Conservation (phyloP, 371 early-diverging fungal genomes). For the Mucor piriformis region DNA sequence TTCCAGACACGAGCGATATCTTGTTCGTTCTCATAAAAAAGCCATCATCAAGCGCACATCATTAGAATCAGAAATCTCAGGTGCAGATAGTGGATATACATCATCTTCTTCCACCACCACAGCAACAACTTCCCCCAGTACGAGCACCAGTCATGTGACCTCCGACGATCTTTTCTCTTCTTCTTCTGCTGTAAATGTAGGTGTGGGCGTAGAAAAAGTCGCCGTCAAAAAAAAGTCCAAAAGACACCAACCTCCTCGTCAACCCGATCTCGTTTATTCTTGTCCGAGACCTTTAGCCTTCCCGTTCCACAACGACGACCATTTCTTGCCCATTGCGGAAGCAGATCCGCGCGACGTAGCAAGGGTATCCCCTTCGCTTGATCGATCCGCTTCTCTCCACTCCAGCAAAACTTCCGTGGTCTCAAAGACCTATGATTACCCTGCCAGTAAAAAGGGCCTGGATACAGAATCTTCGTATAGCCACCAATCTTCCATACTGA, state of each 20-base stretch:
- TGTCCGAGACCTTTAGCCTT: constrained; percentile 55
- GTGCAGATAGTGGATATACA: constrained; percentile 48
- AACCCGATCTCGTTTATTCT: constrained; percentile 51
- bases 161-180: neutral
- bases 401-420: constrained; percentile 24
- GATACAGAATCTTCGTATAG: constrained; percentile 34
- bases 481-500: constrained; percentile 33
- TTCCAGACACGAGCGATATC: constrained; percentile 44
- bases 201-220: too few species aligned
- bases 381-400: constrained; percentile 22
- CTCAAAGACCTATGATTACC: constrained; percentile 18
- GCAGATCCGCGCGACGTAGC: constrained; percentile 55
- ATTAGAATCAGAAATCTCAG: constrained; percentile 38
- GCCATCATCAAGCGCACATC: constrained; percentile 28
- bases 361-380: constrained; percentile 34
- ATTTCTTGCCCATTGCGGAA: constrained; percentile 56
- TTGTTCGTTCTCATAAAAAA: constrained; percentile 23
- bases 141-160: constrained; percentile 1
- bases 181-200: neutral
- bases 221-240: constrained; percentile 32
- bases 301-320: constrained; percentile 58
- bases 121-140: constrained; percentile 4
- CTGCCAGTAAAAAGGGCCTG: neutral
- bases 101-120: constrained; percentile 42
- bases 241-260: constrained; percentile 34